Conservation (phyloP, 2,329 filamentous ascomycete genomes). For the Verticillium dahliae region DNA sequence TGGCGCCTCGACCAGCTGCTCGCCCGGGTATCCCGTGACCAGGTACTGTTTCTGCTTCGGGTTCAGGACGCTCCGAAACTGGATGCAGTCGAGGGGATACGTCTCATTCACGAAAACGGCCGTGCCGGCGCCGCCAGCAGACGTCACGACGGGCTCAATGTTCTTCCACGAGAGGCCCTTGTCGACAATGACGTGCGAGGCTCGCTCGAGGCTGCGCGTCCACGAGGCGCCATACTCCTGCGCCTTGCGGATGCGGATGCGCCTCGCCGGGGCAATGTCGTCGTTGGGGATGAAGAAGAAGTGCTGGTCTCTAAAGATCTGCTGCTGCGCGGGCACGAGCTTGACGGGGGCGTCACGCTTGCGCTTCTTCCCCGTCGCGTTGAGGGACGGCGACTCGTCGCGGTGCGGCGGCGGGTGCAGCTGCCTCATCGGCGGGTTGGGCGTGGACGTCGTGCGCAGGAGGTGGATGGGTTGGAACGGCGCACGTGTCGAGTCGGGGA, state of each 20-base stretch:
- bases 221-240: constrained; percentile 70
- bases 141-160: constrained; percentile 49
- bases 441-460: constrained; percentile 20
- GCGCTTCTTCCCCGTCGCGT: constrained; percentile 28
- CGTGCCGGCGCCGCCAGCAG: constrained; percentile 16
- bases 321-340: constrained; percentile 41
- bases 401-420: not conserved
- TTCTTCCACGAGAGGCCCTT: constrained; percentile 56
- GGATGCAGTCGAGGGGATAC: constrained; percentile 64
- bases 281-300: constrained; percentile 81
- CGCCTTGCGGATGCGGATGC: constrained; percentile 66
- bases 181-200: constrained; percentile 80
- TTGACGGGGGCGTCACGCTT: constrained; percentile 36
- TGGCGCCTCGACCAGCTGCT: not conserved
- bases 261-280: constrained; percentile 60
- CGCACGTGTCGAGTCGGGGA: constrained; percentile 15
- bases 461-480: constrained; percentile 6
- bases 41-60: constrained; percentile 52
- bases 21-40: constrained; percentile 37
- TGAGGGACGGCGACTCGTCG: constrained; percentile 5
- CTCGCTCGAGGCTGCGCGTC: constrained; percentile 48
- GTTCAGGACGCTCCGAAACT: constrained; percentile 51
- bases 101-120: constrained; percentile 57
- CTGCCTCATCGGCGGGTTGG: constrained; percentile 15
- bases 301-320: constrained; percentile 53